Percentiles rank a stretch among this genome's conserved stretches.
Conservation (phyloP, 2,329 filamentous ascomycete genomes). For the Leptodontidium sp. region DNA sequence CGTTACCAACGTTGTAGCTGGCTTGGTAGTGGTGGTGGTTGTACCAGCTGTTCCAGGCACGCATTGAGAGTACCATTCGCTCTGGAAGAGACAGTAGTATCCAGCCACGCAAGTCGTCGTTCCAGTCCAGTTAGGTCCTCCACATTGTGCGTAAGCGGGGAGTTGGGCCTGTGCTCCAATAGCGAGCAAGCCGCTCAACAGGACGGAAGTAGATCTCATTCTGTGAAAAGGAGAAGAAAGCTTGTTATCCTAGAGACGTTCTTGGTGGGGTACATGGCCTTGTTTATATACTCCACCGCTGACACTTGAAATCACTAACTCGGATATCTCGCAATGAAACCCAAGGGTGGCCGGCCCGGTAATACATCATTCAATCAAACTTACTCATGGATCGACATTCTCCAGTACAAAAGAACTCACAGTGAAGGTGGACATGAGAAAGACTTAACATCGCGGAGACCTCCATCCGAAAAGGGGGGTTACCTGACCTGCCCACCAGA, state of each 20-base stretch:
- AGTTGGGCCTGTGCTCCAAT: conserved; percentile 20
- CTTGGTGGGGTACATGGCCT: neutral
- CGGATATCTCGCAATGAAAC: neutral
- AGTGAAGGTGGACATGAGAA: neutral
- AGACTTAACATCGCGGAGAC: neutral
- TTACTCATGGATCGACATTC: neutral
- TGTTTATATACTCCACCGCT: neutral
- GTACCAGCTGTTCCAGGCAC: conserved; percentile 13
- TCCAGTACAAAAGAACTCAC: neutral
- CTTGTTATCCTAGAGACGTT: neutral
- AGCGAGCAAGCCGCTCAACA: conserved; percentile 17
- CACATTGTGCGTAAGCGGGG: conserved; percentile 46
- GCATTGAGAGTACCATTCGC: conserved; percentile 33
- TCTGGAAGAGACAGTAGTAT: conserved; percentile 36
- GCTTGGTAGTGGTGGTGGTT: neutral
- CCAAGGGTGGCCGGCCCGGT: conserved; percentile 1
- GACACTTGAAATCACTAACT: neutral
- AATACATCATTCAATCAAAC: neutral
- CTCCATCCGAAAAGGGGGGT: conserved; percentile 3
- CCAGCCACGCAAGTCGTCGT: conserved; percentile 42
- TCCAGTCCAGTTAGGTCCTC: conserved; percentile 45
- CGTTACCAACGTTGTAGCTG: neutral
- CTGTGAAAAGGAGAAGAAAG: neutral
- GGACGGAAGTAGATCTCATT: conserved; percentile 13
- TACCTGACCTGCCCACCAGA: neutral